Percentiles rank a stretch among this genome's conserved stretches.
Conservation (phyloP, 768 basidiomycete species). For the Auricularia heimuer region DNA sequence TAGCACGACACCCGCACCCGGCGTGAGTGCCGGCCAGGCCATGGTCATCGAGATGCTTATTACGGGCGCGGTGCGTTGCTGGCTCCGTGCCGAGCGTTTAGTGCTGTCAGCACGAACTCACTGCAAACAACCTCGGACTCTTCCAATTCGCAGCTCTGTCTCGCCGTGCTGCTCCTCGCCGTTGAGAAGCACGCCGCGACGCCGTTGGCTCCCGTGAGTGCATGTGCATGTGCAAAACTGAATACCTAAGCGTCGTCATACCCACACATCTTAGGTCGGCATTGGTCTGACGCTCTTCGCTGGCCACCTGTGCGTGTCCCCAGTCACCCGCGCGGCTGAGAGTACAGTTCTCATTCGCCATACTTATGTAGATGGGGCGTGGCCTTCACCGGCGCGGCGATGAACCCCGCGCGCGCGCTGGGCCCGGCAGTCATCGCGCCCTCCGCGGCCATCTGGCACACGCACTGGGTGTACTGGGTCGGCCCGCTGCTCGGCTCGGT, state of each 20-base stretch:
- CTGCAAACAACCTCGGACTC: background rate
- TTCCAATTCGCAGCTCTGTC: conserved; percentile 9
- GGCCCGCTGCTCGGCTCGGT: conserved; percentile 61
- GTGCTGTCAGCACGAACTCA: too few relatives aligned
- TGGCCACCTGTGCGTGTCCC: conserved; percentile 38
- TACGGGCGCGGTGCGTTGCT: conserved; percentile 40
- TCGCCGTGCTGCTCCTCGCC: conserved; percentile 61
- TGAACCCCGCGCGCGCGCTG: conserved; percentile 63
- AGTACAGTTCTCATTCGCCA: background rate
- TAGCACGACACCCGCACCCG: conserved; percentile 32
- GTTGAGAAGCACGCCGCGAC: conserved; percentile 59
- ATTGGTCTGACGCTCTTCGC: conserved; percentile 58
- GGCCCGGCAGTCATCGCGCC: conserved; percentile 56
- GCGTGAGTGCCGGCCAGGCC: conserved; percentile 43
- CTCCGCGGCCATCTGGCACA: conserved; percentile 5
- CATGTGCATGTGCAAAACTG: background rate
- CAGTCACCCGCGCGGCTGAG: background rate
- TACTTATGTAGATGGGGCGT: background rate
- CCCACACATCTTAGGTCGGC: conserved; percentile 19
- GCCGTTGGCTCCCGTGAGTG: conserved; percentile 50
- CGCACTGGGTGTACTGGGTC: conserved; percentile 66
- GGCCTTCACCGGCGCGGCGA: conserved; percentile 44
- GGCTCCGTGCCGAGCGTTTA: background rate
- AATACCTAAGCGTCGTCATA: background rate
- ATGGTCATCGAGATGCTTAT: conserved; percentile 68